Base-by-base conservation (phyloP, 2,329 filamentous ascomycete species). In the Fusarium floridanum region DNA sequence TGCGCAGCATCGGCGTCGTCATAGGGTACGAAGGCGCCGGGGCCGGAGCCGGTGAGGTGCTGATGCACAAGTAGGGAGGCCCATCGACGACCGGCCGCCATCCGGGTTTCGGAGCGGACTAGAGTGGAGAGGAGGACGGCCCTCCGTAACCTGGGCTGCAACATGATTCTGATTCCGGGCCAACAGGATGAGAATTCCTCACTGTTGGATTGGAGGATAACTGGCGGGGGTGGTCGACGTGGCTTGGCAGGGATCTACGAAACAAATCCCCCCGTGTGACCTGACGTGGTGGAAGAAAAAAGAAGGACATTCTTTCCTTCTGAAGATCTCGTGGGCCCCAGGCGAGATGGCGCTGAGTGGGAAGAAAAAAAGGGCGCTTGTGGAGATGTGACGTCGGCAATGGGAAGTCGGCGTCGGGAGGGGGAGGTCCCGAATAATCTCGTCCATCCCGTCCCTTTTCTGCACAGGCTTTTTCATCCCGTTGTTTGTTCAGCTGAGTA, bases 1-100 rank as follows among this genome's bases (percentile, higher is more conserved):
- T 84, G 83, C 22, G 76, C 68, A 12, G 71, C 67, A 34, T 82
- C 76, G 53, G 81, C 83, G 14, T 69, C 66, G 39, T 81, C 78
- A 73, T 84, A 84, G 16, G 74, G 65, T 9, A 80, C 75, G 50
- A 83, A 74, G 34, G 74, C 72, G 17, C 62, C 70, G 12, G 64
- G 66, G 16, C 60, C 70, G 20, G 78, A 57, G 9, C 72, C 73
- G 14, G 63, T 61, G 29, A 84, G 76, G 61, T 84, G 82, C 9
- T 73, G 72, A 67, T 84, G 81, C 24, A 72, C 60, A 60, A 83
- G 74, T 9, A 83, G 68, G 48, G 66, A 73, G 66, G 60, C 55
- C 74, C 67, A 67, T 43, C 61, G 73, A 45, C 56, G 36, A 39
- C 36, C 56, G 67, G 66, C n/a, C 29, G 56, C 39, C 59, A 50